Conservation (phyloP, 768 basidiomycete genomes). For the Suillus spraguei region DNA sequence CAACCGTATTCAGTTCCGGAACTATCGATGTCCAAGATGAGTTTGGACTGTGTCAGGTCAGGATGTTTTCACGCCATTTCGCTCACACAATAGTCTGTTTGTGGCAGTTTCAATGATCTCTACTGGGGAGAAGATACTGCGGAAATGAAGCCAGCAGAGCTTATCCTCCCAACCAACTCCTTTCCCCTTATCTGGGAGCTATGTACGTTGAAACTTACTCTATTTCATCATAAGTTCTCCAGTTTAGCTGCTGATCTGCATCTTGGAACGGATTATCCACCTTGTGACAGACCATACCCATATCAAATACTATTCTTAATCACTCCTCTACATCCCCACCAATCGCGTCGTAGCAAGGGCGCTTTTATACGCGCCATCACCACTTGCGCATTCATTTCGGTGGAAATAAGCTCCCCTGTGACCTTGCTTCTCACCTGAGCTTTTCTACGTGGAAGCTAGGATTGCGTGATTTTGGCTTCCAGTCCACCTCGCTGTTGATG, state of each 20-base stretch:
- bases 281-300: neutral
- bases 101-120: slow-evolving; percentile 8
- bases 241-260: neutral
- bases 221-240: neutral
- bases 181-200: slow-evolving; percentile 26
- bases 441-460: slow-evolving; percentile 7
- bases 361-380: slow-evolving; percentile 10
- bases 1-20: neutral
- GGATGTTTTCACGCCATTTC: slow-evolving; percentile 10
- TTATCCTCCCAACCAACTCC: slow-evolving; percentile 26
- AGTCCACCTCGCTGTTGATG: slow-evolving; percentile 2
- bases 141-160: slow-evolving; percentile 17
- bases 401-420: slow-evolving; percentile 17
- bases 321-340: slow-evolving; percentile 15
- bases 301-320: neutral
- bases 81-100: slow-evolving; percentile 6
- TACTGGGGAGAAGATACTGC: slow-evolving; percentile 20
- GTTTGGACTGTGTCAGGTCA: slow-evolving; percentile 11
- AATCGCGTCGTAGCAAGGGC: slow-evolving; percentile 28
- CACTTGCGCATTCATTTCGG: slow-evolving; percentile 19
- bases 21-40: slow-evolving; percentile 2
- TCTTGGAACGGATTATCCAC: neutral
- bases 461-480: slow-evolving; percentile 24
- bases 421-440: slow-evolving; percentile 15
- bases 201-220: slow-evolving; percentile 8